A percentile compares a stretch with the other conserved stretches of the same genome.
phyloP scores from a whole-genome alignment of 2,329 filamentous ascomycete species.

The Verticillium tricorpus region DNA sequence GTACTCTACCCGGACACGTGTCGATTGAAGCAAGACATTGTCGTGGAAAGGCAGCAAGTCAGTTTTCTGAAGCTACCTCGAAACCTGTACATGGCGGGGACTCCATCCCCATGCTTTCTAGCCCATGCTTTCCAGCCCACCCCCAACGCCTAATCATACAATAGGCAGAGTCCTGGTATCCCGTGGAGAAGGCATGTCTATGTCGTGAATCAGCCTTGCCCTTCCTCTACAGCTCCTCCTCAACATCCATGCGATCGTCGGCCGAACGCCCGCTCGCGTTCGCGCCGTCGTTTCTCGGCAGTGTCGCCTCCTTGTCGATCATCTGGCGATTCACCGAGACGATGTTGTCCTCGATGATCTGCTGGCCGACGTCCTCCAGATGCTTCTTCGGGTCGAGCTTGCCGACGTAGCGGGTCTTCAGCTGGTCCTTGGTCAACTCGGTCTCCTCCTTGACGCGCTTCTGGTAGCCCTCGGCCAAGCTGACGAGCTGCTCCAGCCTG shows the following conservation, averaged over 20 bases:
- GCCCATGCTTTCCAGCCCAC: conserved; percentile 13
- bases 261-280: conserved; percentile 44
- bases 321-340: conserved; percentile 97
- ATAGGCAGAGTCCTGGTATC: conserved; percentile 12
- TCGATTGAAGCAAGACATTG: not conserved
- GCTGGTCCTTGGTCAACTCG: conserved; percentile 91
- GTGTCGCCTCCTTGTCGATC: conserved; percentile 98
- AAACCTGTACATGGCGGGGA: conserved; percentile 4
- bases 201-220: conserved; percentile 6
- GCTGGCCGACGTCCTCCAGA: conserved; percentile 91
- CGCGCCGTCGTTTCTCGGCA: conserved; percentile 64
- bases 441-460: conserved; percentile 99
- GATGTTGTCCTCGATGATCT: conserved; percentile 98
- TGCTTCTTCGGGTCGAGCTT: conserved; percentile 99
- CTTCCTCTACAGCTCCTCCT: conserved; percentile 45
- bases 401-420: conserved; percentile 98
- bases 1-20: not conserved
- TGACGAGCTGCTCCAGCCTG: conserved; percentile 80
- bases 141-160: conserved; percentile 19
- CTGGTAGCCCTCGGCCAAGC: conserved; percentile 91
- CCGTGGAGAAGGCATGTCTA: conserved; percentile 9
- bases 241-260: conserved; percentile 64
- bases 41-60: not conserved
- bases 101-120: conserved; percentile 13
- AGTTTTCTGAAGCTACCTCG: not conserved